Evolutionary conservation across 352 stramenopile species (phyloP).

Genomic region (Phytophthora pisi): DNA sequence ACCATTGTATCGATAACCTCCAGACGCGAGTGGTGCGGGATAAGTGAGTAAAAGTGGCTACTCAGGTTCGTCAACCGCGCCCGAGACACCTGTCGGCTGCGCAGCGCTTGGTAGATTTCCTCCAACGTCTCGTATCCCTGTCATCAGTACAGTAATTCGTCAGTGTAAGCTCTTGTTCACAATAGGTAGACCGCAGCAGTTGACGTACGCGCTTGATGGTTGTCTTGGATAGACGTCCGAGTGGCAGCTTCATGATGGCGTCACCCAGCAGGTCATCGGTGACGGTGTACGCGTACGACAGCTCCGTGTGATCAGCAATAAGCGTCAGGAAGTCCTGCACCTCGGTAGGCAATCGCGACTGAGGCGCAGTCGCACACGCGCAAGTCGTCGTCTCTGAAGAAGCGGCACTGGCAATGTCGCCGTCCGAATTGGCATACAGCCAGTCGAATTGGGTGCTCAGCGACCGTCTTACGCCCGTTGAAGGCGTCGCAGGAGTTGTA

Average conservation of each 20-base stretch:
- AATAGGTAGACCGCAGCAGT: constrained; percentile 1
- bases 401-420: constrained; percentile 13
- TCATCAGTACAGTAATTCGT: neutral
- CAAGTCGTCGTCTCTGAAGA: constrained; percentile 20
- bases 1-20: constrained; percentile 72
- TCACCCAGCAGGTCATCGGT: constrained; percentile 47
- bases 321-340: constrained; percentile 63
- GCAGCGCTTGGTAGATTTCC: constrained; percentile 63
- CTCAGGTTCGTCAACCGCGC: constrained; percentile 53
- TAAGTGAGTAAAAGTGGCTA: constrained; percentile 71
- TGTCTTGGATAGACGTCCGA: constrained; percentile 58
- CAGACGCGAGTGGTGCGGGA: constrained; percentile 59
- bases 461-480: constrained; percentile 23
- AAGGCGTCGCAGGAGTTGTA: constrained; percentile 14
- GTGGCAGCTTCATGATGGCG: constrained; percentile 51
- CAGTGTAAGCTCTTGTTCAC: neutral
- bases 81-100: constrained; percentile 42
- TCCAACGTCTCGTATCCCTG: constrained; percentile 71
- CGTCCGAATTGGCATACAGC: constrained; percentile 32
- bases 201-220: constrained; percentile 61
- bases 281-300: constrained; percentile 45
- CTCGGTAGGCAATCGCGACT: constrained; percentile 49
- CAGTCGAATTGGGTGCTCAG: constrained; percentile 38
- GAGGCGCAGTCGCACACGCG: constrained; percentile 28
- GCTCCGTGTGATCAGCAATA: constrained; percentile 45